These are phyloP conservation scores for Penicillium flavigenum DNA, from an alignment of 495 filamentous ascomycete genomes.

Conservation along the genomic window DNA sequence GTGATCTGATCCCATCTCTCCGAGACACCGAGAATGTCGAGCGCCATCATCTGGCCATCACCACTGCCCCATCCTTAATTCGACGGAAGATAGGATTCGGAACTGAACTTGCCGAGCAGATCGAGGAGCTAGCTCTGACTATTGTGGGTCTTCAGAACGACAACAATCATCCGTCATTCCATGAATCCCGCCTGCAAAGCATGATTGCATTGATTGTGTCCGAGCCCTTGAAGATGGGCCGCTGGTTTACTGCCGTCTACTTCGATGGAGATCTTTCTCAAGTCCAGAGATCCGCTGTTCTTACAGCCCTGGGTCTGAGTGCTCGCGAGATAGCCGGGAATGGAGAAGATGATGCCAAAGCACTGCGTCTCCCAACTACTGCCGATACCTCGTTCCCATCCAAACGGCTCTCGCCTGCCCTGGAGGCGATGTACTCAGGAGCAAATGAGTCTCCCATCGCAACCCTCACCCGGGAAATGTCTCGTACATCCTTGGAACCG, in stretches of 20 bases:
- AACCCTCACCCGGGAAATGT: constrained; percentile 58
- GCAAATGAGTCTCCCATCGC: constrained; percentile 55
- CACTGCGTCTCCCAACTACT: constrained; percentile 36
- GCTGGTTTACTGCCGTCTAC: constrained; percentile 79
- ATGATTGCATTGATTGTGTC: constrained; percentile 82
- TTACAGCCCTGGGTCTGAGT: constrained; percentile 76
- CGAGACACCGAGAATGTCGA: constrained; percentile 82
- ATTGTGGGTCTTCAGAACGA: constrained; percentile 81
- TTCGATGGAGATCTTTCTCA: constrained; percentile 91
- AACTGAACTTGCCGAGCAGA: constrained; percentile 80
- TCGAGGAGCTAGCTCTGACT: constrained; percentile 72
- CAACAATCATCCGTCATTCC: constrained; percentile 57
- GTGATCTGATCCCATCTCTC: constrained; percentile 77
- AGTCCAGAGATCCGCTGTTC: constrained; percentile 73
- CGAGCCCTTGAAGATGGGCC: constrained; percentile 72
- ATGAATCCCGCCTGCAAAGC: constrained; percentile 72
- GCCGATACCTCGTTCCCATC: constrained; percentile 64
- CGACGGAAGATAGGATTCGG: constrained; percentile 86
- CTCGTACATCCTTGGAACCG: constrained; percentile 72
- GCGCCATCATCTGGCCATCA: constrained; percentile 74
- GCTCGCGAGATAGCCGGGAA: constrained; percentile 88
- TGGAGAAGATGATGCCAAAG: constrained; percentile 58
- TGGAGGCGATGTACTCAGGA: constrained; percentile 50
- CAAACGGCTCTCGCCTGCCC: constrained; percentile 61
- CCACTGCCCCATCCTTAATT: constrained; percentile 74